phyloP scores from a whole-genome alignment of 352 stramenopile genomes.

The Pythium aquatile region DNA sequence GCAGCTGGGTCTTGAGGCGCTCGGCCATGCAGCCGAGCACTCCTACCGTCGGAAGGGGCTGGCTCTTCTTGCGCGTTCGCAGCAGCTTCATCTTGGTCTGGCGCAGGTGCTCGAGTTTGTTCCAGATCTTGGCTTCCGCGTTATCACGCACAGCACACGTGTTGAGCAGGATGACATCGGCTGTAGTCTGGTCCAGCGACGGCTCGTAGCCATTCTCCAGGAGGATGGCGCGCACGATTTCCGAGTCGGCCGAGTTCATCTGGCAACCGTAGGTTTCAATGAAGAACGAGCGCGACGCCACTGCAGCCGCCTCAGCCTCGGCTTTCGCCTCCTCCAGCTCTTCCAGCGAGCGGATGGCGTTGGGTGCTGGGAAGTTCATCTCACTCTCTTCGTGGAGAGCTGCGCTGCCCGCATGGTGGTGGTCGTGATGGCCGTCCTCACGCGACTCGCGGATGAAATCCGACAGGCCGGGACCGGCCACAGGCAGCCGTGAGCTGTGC shows the following conservation, averaged over 20 bases:
- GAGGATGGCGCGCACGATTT: slow-evolving; percentile 97
- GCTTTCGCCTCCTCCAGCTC: slow-evolving; percentile 40
- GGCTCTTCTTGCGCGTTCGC: slow-evolving; percentile 51
- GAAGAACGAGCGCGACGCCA: slow-evolving; percentile 54
- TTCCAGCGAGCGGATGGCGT: slow-evolving; percentile 50
- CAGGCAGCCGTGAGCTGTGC: slow-evolving; percentile 39
- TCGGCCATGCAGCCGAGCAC: slow-evolving; percentile 99
- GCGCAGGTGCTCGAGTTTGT: slow-evolving; percentile 75
- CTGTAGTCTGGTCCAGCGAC: slow-evolving; percentile 58
- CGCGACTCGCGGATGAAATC: slow-evolving; percentile 73
- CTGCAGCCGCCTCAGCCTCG: slow-evolving; percentile 1
- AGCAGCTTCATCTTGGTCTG: slow-evolving; percentile 74
- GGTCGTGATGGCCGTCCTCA: slow-evolving; percentile 19
- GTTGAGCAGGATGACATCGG: slow-evolving; percentile 97
- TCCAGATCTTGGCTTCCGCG: slow-evolving; percentile 95
- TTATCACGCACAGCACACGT: slow-evolving; percentile 99
- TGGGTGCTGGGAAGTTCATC: slow-evolving; percentile 68
- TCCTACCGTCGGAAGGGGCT: slow-evolving; percentile 84
- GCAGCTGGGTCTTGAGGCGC: slow-evolving; percentile 95
- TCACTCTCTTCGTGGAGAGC: slow-evolving; percentile 49
- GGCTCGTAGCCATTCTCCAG: slow-evolving; percentile 68
- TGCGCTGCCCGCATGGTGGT: slow-evolving; percentile 28
- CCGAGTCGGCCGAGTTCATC: slow-evolving; percentile 99
- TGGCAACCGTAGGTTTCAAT: slow-evolving; percentile 98
- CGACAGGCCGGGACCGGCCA: slow-evolving; percentile 47